Evolutionary conservation across 495 filamentous ascomycete genomes (phyloP).

Genomic region (Xylona heveae): DNA sequence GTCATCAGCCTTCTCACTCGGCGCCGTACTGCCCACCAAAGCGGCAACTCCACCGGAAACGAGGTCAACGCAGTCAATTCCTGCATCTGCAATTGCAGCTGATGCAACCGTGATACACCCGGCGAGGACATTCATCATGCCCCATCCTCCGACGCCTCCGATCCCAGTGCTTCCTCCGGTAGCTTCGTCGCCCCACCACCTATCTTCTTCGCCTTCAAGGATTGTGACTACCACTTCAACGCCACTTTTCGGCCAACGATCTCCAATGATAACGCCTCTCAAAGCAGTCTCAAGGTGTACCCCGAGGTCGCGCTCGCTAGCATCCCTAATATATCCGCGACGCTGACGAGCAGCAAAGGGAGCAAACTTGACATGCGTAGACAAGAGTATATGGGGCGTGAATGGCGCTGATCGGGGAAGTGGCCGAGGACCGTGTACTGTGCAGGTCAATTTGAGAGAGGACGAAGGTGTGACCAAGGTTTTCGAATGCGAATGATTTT

Average conservation of each 20-base stretch:
- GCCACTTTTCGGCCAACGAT: slow-evolving; percentile 91
- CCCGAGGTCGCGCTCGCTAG: slow-evolving; percentile 69
- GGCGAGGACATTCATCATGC: slow-evolving; percentile 75
- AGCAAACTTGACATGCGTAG: slow-evolving; percentile 85
- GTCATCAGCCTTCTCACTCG: slow-evolving; percentile 1
- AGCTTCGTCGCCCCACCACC: slow-evolving; percentile 33
- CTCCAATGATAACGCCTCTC: slow-evolving; percentile 69
- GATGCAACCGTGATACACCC: slow-evolving; percentile 87
- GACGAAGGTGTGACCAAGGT: slow-evolving; percentile 22
- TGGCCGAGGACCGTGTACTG: slow-evolving; percentile 81
- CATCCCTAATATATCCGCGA: slow-evolving; percentile 71
- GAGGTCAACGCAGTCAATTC: slow-evolving; percentile 86
- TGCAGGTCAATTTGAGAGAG: slow-evolving; percentile 72
- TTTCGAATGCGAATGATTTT: slow-evolving; percentile 18
- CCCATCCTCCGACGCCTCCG: slow-evolving; percentile 26
- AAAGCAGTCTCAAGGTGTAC: slow-evolving; percentile 83
- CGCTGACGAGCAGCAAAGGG: slow-evolving; percentile 73
- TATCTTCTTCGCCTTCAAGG: slow-evolving; percentile 70
- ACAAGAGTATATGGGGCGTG: slow-evolving; percentile 73
- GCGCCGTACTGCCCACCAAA: slow-evolving; percentile 27
- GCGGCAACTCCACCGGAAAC: slow-evolving; percentile 81
- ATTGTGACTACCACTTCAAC: slow-evolving; percentile 83
- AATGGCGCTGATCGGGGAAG: slow-evolving; percentile 77
- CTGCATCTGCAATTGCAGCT: slow-evolving; percentile 87
- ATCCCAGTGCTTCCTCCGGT: slow-evolving; percentile 8